These are phyloP conservation scores for Trametes coccinea DNA, from an alignment of 768 basidiomycete genomes.

Conservation along the genomic window DNA sequence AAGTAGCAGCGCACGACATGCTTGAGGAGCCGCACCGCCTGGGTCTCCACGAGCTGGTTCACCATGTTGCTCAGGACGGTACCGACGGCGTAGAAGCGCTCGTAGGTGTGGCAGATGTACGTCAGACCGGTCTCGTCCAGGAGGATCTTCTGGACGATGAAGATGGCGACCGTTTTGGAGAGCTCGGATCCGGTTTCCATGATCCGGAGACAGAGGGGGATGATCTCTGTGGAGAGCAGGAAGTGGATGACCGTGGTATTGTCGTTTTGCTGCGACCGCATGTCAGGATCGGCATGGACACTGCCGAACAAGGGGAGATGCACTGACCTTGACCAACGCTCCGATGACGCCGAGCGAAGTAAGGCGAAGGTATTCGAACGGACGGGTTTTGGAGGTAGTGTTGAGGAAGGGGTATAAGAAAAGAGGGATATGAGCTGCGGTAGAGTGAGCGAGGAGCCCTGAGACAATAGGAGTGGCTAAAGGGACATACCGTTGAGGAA, in stretches of 20 bases:
- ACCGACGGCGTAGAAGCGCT: constrained; percentile 98
- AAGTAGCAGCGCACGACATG: constrained; percentile 98
- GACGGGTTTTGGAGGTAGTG: constrained; percentile 98
- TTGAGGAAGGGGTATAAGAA: constrained; percentile 97
- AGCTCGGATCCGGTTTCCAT: constrained; percentile 99
- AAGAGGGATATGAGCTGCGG: constrained; percentile 89
- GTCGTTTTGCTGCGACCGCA: constrained; percentile 83
- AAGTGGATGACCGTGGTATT: constrained; percentile 99
- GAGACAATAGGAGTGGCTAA: neutral
- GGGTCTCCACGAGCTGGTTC: constrained; percentile 94
- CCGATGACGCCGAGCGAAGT: constrained; percentile 99
- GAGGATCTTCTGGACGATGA: constrained; percentile 98
- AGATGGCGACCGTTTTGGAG: constrained; percentile 98
- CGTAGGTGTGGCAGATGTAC: constrained; percentile 99
- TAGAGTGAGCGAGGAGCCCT: neutral
- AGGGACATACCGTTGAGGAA: constrained; percentile 80
- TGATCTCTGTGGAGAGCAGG: constrained; percentile 97
- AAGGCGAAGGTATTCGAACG: constrained; percentile 98
- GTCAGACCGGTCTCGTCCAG: constrained; percentile 97
- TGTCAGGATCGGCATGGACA: neutral
- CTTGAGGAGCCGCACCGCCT: constrained; percentile 93
- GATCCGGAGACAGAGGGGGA: constrained; percentile 97
- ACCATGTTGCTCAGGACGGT: constrained; percentile 99
- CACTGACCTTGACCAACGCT: constrained; percentile 87
- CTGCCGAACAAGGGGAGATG: neutral